Evolutionary conservation across 2,329 filamentous ascomycete species (phyloP).

Genomic region (Cladosporium cucumerinum): DNA sequence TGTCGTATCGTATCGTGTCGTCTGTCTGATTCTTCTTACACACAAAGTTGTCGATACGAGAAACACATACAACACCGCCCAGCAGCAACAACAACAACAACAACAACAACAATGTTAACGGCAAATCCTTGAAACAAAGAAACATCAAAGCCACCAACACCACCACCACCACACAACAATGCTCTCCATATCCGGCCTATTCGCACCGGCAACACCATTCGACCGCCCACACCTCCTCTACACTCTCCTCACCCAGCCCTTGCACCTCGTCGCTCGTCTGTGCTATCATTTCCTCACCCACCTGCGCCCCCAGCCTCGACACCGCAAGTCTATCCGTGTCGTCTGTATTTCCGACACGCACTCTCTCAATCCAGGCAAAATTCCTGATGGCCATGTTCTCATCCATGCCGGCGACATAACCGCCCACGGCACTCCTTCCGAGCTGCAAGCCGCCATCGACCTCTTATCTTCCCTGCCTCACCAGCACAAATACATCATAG

Average conservation of each 20-base stretch:
- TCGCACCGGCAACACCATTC: constrained; percentile 19
- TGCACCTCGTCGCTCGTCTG: constrained; percentile 42
- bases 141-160: too few relatives aligned
- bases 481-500: constrained; percentile 74
- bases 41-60: too few relatives aligned
- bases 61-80: background rate
- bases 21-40: background rate
- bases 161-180: constrained; percentile 16
- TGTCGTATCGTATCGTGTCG: background rate
- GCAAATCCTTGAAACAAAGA: background rate
- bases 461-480: constrained; percentile 77
- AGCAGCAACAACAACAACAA: constrained; percentile 10
- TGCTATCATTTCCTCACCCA: constrained; percentile 53
- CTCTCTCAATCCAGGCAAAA: constrained; percentile 49
- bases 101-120: constrained; percentile 14
- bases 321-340: constrained; percentile 62
- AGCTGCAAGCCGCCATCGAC: constrained; percentile 79
- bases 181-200: constrained; percentile 3
- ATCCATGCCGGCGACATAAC: constrained; percentile 88
- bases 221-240: constrained; percentile 27
- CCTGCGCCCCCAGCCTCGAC: constrained; percentile 56
- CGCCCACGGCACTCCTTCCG: constrained; percentile 64
- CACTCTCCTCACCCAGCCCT: constrained; percentile 33
- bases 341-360: constrained; percentile 93
- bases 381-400: constrained; percentile 77